Evolutionary conservation across 208 protist genomes (phyloP), one percentile per base, ranked within the genome.

Genomic region (Leishmania major): DNA sequence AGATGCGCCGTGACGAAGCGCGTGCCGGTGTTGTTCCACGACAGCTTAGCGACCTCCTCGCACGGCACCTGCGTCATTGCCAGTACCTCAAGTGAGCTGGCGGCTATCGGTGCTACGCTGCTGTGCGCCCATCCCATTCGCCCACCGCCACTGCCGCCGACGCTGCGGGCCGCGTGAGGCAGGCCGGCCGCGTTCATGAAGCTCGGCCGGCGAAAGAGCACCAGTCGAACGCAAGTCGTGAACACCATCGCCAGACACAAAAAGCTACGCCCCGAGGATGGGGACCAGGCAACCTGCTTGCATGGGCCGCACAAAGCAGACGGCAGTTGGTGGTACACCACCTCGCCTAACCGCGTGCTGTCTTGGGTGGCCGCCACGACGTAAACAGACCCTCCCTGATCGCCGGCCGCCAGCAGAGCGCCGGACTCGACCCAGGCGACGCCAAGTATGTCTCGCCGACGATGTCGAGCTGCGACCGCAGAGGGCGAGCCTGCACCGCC

Each of bases 21-120:
- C 13, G 92, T 96, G 22, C 93, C 93, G 22, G 91, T 93, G 49
- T 88, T 88, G 77, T 96, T 96, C 93, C 95, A 97, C 72, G 90
- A 91, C 69, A 96, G 72, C 60, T 90, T 91, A 15, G 87, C 83
- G n/a, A 95, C 84, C 40, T 93, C 90, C 69, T 92, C 87, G 64
- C 89, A 91, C 40, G 77, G 40, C 35, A 90, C 78, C 57, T 87
- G 81, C 19, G 87, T 80, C 60, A 84, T 84, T 31, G 84, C 85
- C 79, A 94, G 66, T 45, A 93, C 75, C 45, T 89, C 86, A 28
- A 97, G 87, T 69, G 88, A 75, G 28, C 28, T 37, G 15, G 47
- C 47, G 35, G 49, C 53, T n/a, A 57, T 25, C 19, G 73, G n/a
- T 7, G 43, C 43, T 37, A 4, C 76, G 47, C 71, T 82, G 22